Percentiles rank a stretch among this genome's conserved stretches.
These are phyloP conservation scores for Myriosclerotinia duriaeana DNA, from an alignment of 2,329 filamentous ascomycete genomes.

Conservation along the genomic window DNA sequence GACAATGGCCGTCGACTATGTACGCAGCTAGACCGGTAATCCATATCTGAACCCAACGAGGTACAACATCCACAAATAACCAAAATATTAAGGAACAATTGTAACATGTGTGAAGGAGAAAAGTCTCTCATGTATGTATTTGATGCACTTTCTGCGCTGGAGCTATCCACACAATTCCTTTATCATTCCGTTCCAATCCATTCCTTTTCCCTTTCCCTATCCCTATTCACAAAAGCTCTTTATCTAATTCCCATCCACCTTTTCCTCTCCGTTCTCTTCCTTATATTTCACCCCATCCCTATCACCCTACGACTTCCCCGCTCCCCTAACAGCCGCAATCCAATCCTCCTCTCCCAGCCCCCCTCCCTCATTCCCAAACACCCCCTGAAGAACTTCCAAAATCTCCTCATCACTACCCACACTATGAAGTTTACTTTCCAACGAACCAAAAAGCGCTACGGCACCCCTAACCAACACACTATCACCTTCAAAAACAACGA, in stretches of 20 bases:
- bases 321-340: constrained; percentile 34
- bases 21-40: neutral
- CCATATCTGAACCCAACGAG: neutral
- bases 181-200: neutral
- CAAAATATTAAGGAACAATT: neutral
- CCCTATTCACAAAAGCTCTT: neutral
- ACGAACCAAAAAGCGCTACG: constrained; percentile 59
- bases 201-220: neutral
- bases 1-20: too few species aligned
- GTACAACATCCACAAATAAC: neutral
- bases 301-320: constrained; percentile 31
- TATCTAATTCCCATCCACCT: constrained; percentile 1
- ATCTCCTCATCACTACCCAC: constrained; percentile 31
- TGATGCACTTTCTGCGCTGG: neutral
- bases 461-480: constrained; percentile 67
- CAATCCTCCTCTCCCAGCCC: constrained; percentile 36
- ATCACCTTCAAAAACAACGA: constrained; percentile 81
- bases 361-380: constrained; percentile 28
- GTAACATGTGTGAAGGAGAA: neutral
- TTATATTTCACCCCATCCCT: neutral
- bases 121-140: neutral
- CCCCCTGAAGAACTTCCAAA: constrained; percentile 27
- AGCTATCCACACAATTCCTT: neutral
- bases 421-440: constrained; percentile 54
- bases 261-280: neutral